Conservation (phyloP, 495 filamentous ascomycete species). For the Hyaloscypha hepaticicola region DNA sequence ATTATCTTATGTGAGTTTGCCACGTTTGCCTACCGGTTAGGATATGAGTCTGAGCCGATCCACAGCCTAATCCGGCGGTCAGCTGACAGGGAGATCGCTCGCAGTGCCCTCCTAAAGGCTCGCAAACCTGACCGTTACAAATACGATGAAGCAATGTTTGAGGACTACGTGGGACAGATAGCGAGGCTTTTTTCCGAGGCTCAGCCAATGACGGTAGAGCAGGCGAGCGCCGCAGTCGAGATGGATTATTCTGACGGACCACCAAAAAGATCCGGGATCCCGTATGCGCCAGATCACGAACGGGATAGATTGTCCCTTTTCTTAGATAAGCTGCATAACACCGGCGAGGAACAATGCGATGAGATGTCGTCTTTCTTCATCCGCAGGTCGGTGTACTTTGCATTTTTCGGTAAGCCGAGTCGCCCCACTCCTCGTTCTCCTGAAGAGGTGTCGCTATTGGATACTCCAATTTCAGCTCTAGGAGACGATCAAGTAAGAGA, state of each 20-base stretch:
- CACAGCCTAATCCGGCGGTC: constrained; percentile 27
- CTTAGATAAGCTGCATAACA: constrained; percentile 32
- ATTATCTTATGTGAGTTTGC: constrained; percentile 35
- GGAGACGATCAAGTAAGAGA: constrained; percentile 17
- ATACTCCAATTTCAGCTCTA: constrained; percentile 17
- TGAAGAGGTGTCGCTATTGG: constrained; percentile 12
- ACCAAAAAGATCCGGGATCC: constrained; percentile 30
- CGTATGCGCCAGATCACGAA: constrained; percentile 24
- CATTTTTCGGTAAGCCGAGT: constrained; percentile 36
- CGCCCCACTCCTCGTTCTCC: constrained; percentile 6
- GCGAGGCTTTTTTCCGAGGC: constrained; percentile 28
- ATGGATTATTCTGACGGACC: constrained; percentile 13
- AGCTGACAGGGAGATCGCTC: constrained; percentile 37
- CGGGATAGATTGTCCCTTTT: constrained; percentile 34
- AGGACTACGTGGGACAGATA: constrained; percentile 31
- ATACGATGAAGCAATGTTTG: constrained; percentile 32
- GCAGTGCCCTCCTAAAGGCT: constrained; percentile 34
- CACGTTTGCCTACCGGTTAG: constrained; percentile 31
- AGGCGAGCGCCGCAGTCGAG: constrained; percentile 23
- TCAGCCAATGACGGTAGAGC: constrained; percentile 20
- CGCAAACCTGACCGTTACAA: constrained; percentile 34
- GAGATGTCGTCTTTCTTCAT: constrained; percentile 37
- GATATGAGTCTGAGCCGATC: constrained; percentile 36
- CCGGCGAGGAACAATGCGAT: constrained; percentile 19
- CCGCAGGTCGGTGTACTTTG: constrained; percentile 36